Evolutionary conservation across 2,329 filamentous ascomycete genomes (phyloP).

Genomic region (Capronia epimyces): DNA sequence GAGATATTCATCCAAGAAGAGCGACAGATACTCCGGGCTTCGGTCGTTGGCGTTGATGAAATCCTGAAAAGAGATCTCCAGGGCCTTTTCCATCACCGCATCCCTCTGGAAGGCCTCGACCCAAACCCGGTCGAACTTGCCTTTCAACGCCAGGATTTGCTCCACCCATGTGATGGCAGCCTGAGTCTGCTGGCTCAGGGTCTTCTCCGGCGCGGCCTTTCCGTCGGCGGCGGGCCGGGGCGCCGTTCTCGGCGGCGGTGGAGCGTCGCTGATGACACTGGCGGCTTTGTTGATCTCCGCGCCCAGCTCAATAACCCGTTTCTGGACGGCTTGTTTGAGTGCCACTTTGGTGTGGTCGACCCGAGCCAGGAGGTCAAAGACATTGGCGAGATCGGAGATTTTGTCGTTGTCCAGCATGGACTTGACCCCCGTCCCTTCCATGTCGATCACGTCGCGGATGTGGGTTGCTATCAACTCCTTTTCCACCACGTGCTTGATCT

Average conservation of each 20-base stretch:
- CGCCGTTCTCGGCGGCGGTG: conserved; percentile 42
- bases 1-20: conserved; percentile 95
- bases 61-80: conserved; percentile 81
- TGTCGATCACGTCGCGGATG: conserved; percentile 72
- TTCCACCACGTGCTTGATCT: conserved; percentile 73
- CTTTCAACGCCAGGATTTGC: conserved; percentile 77
- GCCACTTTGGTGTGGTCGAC: conserved; percentile 69
- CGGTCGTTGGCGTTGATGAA: conserved; percentile 89
- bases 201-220: conserved; percentile 49
- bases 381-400: conserved; percentile 67
- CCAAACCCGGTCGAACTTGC: conserved; percentile 82
- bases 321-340: conserved; percentile 65
- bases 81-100: conserved; percentile 68
- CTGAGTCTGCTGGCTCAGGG: conserved; percentile 71
- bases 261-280: conserved; percentile 52
- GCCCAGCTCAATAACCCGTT: conserved; percentile 72
- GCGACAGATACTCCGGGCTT: conserved; percentile 84
- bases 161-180: conserved; percentile 94
- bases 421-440: conserved; percentile 77
- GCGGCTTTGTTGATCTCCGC: conserved; percentile 68
- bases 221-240: conserved; percentile 42
- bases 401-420: conserved; percentile 91
- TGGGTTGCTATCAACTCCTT: conserved; percentile 71
- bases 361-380: conserved; percentile 72
- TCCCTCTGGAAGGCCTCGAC: conserved; percentile 67